These are phyloP conservation scores for Mycogone perniciosa DNA, from an alignment of 2,329 filamentous ascomycete species.

Conservation along the genomic window DNA sequence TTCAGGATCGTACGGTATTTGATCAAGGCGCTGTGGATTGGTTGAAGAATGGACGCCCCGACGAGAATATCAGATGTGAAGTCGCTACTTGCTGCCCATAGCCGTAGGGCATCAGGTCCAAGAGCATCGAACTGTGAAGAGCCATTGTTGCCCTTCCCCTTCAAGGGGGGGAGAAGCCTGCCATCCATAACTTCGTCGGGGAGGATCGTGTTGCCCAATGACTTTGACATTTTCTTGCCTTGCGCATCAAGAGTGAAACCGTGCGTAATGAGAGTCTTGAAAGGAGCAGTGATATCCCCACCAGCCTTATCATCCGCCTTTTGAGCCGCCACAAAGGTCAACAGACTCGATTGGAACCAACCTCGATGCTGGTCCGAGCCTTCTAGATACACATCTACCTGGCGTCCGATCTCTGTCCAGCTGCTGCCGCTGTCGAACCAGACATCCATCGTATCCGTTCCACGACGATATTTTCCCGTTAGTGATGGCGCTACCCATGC, in stretches of 20 bases:
- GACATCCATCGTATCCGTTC: constrained; percentile 96
- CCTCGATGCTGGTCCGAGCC: constrained; percentile 94
- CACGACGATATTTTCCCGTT: constrained; percentile 58
- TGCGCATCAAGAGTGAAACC: constrained; percentile 86
- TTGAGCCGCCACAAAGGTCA: constrained; percentile 72
- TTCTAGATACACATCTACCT: constrained; percentile 84
- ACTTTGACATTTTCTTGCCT: constrained; percentile 99
- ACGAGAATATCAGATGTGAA: constrained; percentile 85
- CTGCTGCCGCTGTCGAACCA: constrained; percentile 99
- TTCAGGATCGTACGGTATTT: constrained; percentile 89
- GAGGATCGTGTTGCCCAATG: constrained; percentile 78
- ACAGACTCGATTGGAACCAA: constrained; percentile 95
- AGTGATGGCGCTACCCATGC: constrained; percentile 70
- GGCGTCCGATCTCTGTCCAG: constrained; percentile 59
- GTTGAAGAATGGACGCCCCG: constrained; percentile 67
- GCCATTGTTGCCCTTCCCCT: constrained; percentile 48
- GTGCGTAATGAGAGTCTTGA: constrained; percentile 86
- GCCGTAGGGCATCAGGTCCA: constrained; percentile 76
- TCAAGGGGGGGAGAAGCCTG: constrained; percentile 63
- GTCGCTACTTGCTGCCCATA: constrained; percentile 90
- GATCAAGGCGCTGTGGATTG: constrained; percentile 68
- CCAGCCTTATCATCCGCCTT: constrained; percentile 26
- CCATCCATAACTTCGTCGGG: constrained; percentile 83
- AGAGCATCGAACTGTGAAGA: constrained; percentile 56
- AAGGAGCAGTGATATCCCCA: constrained; percentile 51